Evolutionary conservation across 768 basidiomycete genomes (phyloP).

Genomic region (Piloderma croceum): DNA sequence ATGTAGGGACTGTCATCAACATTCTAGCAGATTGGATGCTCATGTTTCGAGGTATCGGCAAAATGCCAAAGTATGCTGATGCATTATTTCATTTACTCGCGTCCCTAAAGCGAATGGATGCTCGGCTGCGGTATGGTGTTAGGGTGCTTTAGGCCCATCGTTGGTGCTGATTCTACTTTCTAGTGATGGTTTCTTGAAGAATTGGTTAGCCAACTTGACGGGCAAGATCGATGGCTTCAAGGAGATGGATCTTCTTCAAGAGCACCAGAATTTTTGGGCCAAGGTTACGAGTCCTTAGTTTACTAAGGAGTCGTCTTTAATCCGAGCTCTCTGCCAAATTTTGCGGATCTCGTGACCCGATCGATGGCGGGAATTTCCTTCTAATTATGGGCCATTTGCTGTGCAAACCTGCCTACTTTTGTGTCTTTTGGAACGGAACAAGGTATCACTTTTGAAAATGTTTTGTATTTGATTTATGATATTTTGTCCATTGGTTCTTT

Average conservation of each 20-base stretch:
- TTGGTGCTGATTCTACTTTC: too few species aligned
- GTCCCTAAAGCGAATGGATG: slow-evolving; percentile 2
- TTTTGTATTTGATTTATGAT: too few species aligned
- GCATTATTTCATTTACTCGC: slow-evolving; percentile 5
- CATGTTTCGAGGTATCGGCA: slow-evolving; percentile 9
- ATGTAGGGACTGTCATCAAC: slow-evolving; percentile 11
- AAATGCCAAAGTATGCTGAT: slow-evolving; percentile 13
- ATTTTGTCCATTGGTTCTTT: too few species aligned
- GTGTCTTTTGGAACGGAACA: too few species aligned
- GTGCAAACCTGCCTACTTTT: too few species aligned
- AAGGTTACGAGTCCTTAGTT: slow-evolving; percentile 24
- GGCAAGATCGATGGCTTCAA: slow-evolving; percentile 22
- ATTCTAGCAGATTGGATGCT: slow-evolving; percentile 11
- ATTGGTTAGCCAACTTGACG: slow-evolving; percentile 30
- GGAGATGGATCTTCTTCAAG: slow-evolving; percentile 28
- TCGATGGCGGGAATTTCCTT: too few species aligned
- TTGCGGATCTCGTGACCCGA: too few species aligned
- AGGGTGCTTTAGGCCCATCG: too few species aligned
- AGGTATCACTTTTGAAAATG: too few species aligned
- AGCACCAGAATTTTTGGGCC: slow-evolving; percentile 31
- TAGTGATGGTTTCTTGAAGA: slow-evolving; percentile 22
- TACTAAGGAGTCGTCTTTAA: too few species aligned
- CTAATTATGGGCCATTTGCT: too few species aligned
- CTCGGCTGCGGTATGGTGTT: neutral
- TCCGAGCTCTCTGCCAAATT: too few species aligned